These are phyloP conservation scores for Phialemoniopsis sp. DNA, from an alignment of 2,329 filamentous ascomycete species.

Conservation along the genomic window DNA sequence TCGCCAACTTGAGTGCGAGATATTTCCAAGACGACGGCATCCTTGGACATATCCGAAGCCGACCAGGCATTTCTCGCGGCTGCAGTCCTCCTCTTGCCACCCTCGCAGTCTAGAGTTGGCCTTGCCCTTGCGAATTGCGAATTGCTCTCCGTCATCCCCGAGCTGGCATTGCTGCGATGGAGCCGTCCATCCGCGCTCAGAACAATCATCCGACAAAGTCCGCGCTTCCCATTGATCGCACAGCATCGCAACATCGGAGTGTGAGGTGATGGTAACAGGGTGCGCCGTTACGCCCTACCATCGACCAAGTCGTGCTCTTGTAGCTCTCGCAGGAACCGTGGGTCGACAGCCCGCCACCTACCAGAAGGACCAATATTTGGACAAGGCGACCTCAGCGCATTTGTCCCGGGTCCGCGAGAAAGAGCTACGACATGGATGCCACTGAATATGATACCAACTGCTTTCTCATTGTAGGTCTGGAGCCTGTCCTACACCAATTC, in stretches of 20 bases:
- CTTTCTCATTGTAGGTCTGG: conserved; percentile 47
- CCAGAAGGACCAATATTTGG: conserved; percentile 5
- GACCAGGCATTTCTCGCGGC: too few relatives aligned
- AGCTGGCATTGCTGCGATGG: conserved; percentile 30
- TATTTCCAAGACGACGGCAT: too few relatives aligned
- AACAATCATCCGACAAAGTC: conserved; percentile 2
- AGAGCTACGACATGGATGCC: conserved; percentile 52
- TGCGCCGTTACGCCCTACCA: background rate
- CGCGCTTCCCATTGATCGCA: background rate
- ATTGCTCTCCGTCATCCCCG: too few relatives aligned
- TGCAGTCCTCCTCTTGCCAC: too few relatives aligned
- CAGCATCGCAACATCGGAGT: background rate
- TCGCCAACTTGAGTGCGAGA: too few relatives aligned
- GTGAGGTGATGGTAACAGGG: conserved; percentile 1
- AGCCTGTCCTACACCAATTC: background rate
- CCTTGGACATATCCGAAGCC: too few relatives aligned
- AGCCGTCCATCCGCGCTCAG: conserved; percentile 17
- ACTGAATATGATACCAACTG: conserved; percentile 61
- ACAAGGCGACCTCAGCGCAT: conserved; percentile 7
- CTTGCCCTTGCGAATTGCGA: too few relatives aligned
- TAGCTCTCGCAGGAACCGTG: background rate
- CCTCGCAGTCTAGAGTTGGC: too few relatives aligned
- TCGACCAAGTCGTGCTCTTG: background rate
- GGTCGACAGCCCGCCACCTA: background rate
- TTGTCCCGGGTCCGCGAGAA: conserved; percentile 14